Evolutionary conservation across 257 asterid species (phyloP).

Genomic region (Craterostigma plantagineum): DNA sequence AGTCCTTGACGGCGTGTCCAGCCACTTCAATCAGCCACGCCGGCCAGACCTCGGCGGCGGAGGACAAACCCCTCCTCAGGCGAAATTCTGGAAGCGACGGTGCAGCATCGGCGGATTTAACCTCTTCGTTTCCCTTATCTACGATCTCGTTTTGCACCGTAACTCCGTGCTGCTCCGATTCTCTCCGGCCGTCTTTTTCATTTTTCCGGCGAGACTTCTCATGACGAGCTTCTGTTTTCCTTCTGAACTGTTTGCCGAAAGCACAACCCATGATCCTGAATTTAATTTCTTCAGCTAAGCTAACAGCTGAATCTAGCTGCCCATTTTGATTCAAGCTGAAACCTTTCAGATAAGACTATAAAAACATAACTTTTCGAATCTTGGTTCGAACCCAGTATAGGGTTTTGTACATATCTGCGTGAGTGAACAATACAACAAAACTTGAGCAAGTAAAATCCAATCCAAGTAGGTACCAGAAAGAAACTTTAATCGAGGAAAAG

Average conservation of each 20-base stretch:
- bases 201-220: too few relatives aligned
- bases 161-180: not conserved
- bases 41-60: conserved; percentile 53
- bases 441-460: too few relatives aligned
- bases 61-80: conserved; percentile 15
- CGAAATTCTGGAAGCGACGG: conserved; percentile 15
- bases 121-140: not conserved
- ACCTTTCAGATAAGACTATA: too few relatives aligned
- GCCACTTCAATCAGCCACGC: conserved; percentile 67
- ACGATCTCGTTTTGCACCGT: not conserved
- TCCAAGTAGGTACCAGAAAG: too few relatives aligned
- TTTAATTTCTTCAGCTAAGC: too few relatives aligned
- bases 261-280: not conserved
- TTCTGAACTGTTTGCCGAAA: not conserved
- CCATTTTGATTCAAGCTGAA: too few relatives aligned
- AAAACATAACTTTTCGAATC: too few relatives aligned
- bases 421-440: too few relatives aligned
- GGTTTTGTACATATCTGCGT: too few relatives aligned
- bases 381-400: too few relatives aligned
- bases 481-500: too few relatives aligned
- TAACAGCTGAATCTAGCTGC: too few relatives aligned
- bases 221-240: not conserved
- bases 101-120: not conserved
- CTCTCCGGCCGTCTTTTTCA: not conserved
- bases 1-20: conserved; percentile 61